Percentiles rank a stretch among this genome's conserved stretches.
phyloP scores from a whole-genome alignment of 2,329 filamentous ascomycete species.

The Trichoderma sp. region DNA sequence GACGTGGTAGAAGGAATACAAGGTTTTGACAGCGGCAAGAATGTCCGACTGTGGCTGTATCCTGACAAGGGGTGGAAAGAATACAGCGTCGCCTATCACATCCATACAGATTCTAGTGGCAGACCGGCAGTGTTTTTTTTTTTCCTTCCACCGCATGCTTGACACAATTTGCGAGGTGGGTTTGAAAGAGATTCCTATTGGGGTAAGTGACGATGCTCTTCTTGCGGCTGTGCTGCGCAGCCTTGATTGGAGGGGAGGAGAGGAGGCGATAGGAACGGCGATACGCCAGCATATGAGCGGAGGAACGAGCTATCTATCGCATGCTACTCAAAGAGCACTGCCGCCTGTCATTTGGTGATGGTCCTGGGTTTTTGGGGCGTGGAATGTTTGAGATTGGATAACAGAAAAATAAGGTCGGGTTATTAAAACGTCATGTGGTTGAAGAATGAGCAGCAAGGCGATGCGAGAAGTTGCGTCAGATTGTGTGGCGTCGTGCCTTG shows the following conservation, averaged over 20 bases:
- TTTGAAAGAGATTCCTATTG: not conserved
- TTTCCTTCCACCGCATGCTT: too few relatives aligned
- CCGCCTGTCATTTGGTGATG: not conserved
- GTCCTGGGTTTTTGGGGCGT: not conserved
- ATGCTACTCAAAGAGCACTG: not conserved
- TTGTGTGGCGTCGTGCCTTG: not conserved
- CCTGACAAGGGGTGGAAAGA: not conserved
- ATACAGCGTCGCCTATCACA: too few relatives aligned
- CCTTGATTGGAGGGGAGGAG: not conserved
- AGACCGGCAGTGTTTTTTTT: too few relatives aligned
- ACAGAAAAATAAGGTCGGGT: not conserved
- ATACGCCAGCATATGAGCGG: not conserved
- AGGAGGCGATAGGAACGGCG: not conserved
- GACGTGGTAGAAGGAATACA: not conserved
- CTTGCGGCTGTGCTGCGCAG: not conserved
- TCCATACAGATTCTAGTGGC: too few relatives aligned
- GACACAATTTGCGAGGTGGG: not conserved
- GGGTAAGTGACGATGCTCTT: not conserved
- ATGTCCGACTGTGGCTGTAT: not conserved
- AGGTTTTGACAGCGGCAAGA: not conserved
- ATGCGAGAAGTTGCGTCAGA: not conserved
- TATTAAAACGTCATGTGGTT: not conserved
- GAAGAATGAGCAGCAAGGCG: not conserved
- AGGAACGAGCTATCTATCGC: not conserved
- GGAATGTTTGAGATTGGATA: not conserved